Conservation (phyloP, 176 grass and related monocot species). For the Avena sativa region DNA sequence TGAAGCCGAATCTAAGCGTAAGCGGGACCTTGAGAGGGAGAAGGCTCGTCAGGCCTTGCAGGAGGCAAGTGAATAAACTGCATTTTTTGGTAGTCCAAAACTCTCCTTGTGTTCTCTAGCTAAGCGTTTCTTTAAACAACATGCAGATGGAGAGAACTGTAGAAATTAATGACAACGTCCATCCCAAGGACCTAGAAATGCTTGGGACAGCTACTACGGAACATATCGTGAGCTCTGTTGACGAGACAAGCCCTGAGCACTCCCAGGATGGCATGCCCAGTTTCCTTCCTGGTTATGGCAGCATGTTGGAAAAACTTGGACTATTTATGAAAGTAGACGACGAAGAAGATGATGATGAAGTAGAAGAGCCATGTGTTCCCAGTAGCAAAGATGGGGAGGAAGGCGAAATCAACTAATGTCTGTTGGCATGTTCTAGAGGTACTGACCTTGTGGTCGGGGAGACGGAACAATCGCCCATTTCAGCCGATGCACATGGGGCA, state of each 20-base stretch:
- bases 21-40: constrained; percentile 86
- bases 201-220: constrained; percentile 68
- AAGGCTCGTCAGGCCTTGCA: constrained; percentile 84
- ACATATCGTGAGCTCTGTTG: constrained; percentile 71
- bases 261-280: constrained; percentile 71
- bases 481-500: neutral
- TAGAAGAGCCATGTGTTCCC: constrained; percentile 56
- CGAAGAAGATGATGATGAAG: constrained; percentile 90
- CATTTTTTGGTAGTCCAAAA: neutral
- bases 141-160: constrained; percentile 92
- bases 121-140: constrained; percentile 21
- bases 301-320: constrained; percentile 85
- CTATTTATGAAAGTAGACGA: constrained; percentile 90
- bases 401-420: constrained; percentile 65
- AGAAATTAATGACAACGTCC: constrained; percentile 76
- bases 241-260: constrained; percentile 72
- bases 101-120: neutral
- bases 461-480: neutral
- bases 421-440: constrained; percentile 28
- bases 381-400: constrained; percentile 61
- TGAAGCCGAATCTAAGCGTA: constrained; percentile 79
- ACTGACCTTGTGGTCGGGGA: neutral
- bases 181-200: constrained; percentile 86
- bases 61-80: constrained; percentile 60
- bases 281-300: constrained; percentile 64